Evolutionary conservation across 2,329 filamentous ascomycete genomes (phyloP), one percentile per base, ranked within the genome.

Genomic region (Zasmidium angulare): DNA sequence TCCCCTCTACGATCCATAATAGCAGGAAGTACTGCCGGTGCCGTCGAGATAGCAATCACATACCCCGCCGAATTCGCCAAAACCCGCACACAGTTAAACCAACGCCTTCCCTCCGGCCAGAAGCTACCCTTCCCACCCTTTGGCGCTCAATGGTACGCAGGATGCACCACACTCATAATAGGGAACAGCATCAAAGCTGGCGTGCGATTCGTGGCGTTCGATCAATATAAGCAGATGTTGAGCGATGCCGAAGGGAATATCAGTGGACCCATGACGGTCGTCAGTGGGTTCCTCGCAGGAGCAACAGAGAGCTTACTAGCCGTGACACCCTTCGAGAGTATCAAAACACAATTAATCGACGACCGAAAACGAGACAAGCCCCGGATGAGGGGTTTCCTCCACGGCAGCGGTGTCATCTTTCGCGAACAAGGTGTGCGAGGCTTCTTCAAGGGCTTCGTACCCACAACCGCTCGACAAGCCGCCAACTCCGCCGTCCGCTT

Each of bases 331-430:
- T 97, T 96, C 60, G 95, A 99, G 79, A 96, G 91, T 71, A 97
- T 99, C 78, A 99, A 99, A 82, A 99, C 95, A 53, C 96, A 96
- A 68, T 80, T 99, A 84, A 98, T 99, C 72, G 95, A 99, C 73
- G 95, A 99, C 77, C 89, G 90, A 69, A 99, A 99, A 80, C 83
- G 85, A 2, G 81, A 86, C 24, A 90, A 91, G 40, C 95, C 95
- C 31, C 87, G 93, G 17, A 88, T 99, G 86, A 86, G 87, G 62
- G 95, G 95, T 23, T 97, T 99, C 78, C 80, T 98, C 19, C 90
- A 98, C 75, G 95, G 93, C 53, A 89, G 92, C 14, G 87, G 86
- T 55, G 84, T 98, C 60, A 98, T 99, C 63, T 88, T 87, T 43
- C 86, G 89, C 63, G 95, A 99, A 74, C 88, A 93, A 69, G 95